Evolutionary conservation across 192 early-diverging fungal species (phyloP).

Genomic region (Linnemannia zychae): DNA sequence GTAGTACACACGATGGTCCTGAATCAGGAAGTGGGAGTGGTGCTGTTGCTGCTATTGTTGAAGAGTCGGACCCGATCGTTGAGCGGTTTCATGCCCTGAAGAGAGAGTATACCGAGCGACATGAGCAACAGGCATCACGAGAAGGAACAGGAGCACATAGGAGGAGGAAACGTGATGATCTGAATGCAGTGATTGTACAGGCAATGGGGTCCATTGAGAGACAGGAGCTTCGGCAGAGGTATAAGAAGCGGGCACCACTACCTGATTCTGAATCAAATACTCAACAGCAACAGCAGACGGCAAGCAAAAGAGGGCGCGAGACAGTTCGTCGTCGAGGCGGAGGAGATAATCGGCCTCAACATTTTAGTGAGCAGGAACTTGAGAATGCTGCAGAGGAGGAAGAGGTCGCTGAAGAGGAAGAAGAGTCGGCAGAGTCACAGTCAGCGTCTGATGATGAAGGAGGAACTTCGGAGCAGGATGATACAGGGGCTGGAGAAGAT

Average conservation of each 20-base stretch:
- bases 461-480: not conserved
- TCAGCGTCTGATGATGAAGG: constrained; percentile 11
- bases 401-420: constrained; percentile 13
- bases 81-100: constrained; percentile 33
- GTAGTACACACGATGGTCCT: not conserved
- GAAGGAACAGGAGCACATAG: not conserved
- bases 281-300: not conserved
- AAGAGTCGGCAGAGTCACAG: not conserved
- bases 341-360: not conserved
- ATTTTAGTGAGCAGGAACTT: not conserved
- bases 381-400: constrained; percentile 13
- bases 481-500: not conserved
- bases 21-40: not conserved
- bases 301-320: not conserved
- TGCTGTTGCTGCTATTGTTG: not conserved
- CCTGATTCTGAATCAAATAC: not conserved
- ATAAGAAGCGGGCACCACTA: constrained; percentile 40
- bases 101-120: not conserved
- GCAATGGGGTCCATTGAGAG: constrained; percentile 28
- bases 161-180: constrained; percentile 13
- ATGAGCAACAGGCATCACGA: not conserved
- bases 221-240: constrained; percentile 33
- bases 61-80: constrained; percentile 20
- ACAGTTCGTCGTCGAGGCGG: not conserved
- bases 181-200: not conserved